Evolutionary conservation across 1,139 yeast genomes (phyloP).

Genomic region (Geotrichum reessii): DNA sequence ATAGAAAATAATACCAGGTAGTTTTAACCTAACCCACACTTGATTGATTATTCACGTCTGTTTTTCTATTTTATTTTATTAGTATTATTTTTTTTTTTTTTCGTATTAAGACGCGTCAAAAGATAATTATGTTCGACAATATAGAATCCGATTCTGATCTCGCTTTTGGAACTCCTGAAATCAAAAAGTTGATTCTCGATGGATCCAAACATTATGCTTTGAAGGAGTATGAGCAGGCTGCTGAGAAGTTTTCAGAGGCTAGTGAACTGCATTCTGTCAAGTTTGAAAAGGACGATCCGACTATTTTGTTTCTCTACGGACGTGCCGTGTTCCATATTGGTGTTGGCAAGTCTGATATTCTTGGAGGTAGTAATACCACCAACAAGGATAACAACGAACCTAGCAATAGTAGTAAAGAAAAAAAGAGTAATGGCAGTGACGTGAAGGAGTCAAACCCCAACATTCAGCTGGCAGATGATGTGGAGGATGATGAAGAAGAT

Average conservation of each 20-base stretch:
- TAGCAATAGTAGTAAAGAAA: conserved; percentile 43
- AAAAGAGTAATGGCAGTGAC: conserved; percentile 24
- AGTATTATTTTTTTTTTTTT: background rate
- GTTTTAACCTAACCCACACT: background rate
- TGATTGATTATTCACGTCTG: background rate
- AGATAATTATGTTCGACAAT: background rate
- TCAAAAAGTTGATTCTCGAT: conserved; percentile 47
- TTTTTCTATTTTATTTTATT: background rate
- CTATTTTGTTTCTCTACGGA: conserved; percentile 70
- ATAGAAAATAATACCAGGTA: too few species aligned
- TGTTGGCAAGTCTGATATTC: conserved; percentile 67
- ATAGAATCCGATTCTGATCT: background rate
- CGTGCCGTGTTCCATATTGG: conserved; percentile 75
- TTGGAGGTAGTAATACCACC: conserved; percentile 50
- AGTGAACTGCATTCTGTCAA: conserved; percentile 53
- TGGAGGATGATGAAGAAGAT: conserved; percentile 36
- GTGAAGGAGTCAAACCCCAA: conserved; percentile 8
- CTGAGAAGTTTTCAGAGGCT: conserved; percentile 67
- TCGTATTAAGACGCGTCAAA: background rate
- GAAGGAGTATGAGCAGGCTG: conserved; percentile 63
- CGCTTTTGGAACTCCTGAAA: conserved; percentile 26
- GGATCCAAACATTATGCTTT: conserved; percentile 60
- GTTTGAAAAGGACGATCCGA: conserved; percentile 59
- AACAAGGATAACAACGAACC: conserved; percentile 3
- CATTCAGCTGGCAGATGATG: conserved; percentile 32